These are phyloP conservation scores for Ceratobasidium sp. DNA, from an alignment of 1,284 basidiomycete genomes.

Conservation along the genomic window DNA sequence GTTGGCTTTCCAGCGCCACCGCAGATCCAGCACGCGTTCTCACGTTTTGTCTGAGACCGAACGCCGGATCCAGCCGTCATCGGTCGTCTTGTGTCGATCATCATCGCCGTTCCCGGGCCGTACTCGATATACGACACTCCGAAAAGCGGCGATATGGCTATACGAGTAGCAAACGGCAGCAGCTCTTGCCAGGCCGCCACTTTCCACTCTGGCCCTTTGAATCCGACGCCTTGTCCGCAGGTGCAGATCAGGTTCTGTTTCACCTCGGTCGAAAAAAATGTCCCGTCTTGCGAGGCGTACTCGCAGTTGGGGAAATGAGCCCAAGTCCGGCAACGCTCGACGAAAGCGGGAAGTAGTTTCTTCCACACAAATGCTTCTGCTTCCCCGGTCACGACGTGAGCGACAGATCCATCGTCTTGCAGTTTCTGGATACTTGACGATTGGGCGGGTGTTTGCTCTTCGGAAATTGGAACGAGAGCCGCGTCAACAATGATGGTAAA, in stretches of 20 bases:
- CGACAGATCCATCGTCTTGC: conserved; percentile 39
- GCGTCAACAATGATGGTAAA: conserved; percentile 61
- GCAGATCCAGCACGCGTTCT: conserved; percentile 6
- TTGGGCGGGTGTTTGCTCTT: conserved; percentile 26
- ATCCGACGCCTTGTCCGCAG: conserved; percentile 10
- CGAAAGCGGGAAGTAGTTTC: conserved; percentile 58
- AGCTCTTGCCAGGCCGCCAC: not conserved
- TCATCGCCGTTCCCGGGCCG: not conserved
- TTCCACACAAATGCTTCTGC: conserved; percentile 59
- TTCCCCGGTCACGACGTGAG: no score
- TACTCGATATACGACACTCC: not conserved
- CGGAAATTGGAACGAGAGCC: conserved; percentile 56
- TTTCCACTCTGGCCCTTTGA: conserved; percentile 6
- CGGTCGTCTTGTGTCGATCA: not conserved
- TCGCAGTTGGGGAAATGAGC: conserved; percentile 59
- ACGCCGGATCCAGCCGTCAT: not conserved
- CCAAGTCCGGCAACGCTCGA: conserved; percentile 66
- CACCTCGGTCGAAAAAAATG: not conserved
- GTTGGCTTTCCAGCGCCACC: not conserved
- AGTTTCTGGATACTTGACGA: conserved; percentile 46
- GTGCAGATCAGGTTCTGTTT: conserved; percentile 12
- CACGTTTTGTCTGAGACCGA: not conserved
- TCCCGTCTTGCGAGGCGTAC: conserved; percentile 50
- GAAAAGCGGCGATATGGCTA: conserved; percentile 12
- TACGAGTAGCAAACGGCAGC: conserved; percentile 12